These are phyloP conservation scores for Lactifluus echinatus DNA, from an alignment of 768 basidiomycete genomes.

Conservation along the genomic window DNA sequence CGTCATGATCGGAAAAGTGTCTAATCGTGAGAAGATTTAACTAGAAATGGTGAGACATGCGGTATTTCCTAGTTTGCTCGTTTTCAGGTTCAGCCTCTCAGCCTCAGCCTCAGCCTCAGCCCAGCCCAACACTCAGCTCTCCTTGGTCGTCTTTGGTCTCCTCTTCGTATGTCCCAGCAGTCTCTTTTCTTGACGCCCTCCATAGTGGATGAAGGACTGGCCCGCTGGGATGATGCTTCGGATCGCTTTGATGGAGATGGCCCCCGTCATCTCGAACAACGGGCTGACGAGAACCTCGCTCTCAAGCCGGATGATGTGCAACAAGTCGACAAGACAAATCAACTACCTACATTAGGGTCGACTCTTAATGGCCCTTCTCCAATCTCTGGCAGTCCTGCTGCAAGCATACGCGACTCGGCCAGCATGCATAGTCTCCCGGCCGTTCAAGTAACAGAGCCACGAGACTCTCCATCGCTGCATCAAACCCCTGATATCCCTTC, in stretches of 20 bases:
- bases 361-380: conserved; percentile 30
- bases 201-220: conserved; percentile 36
- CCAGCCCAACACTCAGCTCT: background rate
- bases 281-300: conserved; percentile 21
- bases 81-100: background rate
- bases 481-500: conserved; percentile 23
- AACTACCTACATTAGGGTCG: conserved; percentile 25
- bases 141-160: background rate
- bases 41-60: background rate
- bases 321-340: conserved; percentile 10
- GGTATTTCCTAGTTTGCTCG: background rate
- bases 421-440: conserved; percentile 56
- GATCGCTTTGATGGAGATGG: conserved; percentile 3
- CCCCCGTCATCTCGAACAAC: conserved; percentile 7
- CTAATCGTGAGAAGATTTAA: conserved; percentile 4
- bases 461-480: conserved; percentile 30
- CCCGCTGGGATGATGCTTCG: conserved; percentile 9
- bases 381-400: conserved; percentile 28
- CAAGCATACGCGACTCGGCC: conserved; percentile 38
- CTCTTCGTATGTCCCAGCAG: conserved; percentile 12
- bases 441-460: conserved; percentile 40
- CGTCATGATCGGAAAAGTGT: background rate
- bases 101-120: background rate
- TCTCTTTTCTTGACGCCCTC: conserved; percentile 13
- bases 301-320: conserved; percentile 17